A percentile compares a stretch with the other conserved stretches of the same genome.
Conservation (phyloP, 805 yeast genomes). For the Saccharomycopsis olivae region DNA sequence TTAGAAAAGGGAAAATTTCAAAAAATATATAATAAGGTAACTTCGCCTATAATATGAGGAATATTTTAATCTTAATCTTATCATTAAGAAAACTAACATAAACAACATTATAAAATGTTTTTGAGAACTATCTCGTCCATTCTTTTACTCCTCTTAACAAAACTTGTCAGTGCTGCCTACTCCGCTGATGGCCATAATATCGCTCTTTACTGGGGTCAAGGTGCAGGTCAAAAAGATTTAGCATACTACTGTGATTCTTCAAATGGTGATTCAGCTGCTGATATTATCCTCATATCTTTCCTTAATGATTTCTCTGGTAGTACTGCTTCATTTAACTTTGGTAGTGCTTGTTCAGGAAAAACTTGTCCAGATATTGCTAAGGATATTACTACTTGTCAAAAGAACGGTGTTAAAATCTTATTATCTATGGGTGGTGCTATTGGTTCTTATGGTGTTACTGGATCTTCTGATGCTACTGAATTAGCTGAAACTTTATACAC, state of each 20-base stretch:
- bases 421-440: conserved; percentile 67
- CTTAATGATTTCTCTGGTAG: conserved; percentile 27
- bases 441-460: conserved; percentile 32
- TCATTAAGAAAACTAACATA: no score
- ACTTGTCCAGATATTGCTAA: conserved; percentile 32
- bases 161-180: neutral
- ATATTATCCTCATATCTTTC: conserved; percentile 23
- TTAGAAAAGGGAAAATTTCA: no score
- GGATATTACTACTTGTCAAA: conserved; percentile 71
- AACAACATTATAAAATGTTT: no score
- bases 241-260: conserved; percentile 42
- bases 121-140: no score
- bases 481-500: conserved; percentile 8
- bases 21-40: no score
- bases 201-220: conserved; percentile 68
- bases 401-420: conserved; percentile 64
- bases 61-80: no score
- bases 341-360: conserved; percentile 25
- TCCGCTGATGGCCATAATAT: conserved; percentile 27
- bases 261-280: conserved; percentile 29
- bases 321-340: conserved; percentile 30
- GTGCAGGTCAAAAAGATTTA: conserved; percentile 33
- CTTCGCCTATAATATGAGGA: no score
- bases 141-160: neutral
- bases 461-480: conserved; percentile 5